A percentile compares a stretch with the other conserved stretches of the same genome.
Conservation (phyloP, 75 land plant species). For the Cupressus sempervirens region DNA sequence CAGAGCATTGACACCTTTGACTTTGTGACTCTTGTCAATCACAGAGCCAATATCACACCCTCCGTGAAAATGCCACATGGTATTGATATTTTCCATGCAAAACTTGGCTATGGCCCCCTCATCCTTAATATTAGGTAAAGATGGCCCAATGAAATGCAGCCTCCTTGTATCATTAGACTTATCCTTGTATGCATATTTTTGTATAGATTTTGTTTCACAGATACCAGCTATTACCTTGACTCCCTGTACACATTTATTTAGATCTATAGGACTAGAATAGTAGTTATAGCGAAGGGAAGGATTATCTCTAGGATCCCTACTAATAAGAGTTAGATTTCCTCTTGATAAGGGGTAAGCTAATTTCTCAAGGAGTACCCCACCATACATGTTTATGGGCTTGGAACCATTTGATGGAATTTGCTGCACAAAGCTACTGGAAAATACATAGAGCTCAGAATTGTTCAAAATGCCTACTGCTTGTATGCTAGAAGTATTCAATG, state of each 20-base stretch:
- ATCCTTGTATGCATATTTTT: background rate
- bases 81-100: background rate
- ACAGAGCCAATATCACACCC: slow-evolving; percentile 13
- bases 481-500: slow-evolving; percentile 49
- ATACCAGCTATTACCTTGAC: slow-evolving; percentile 30
- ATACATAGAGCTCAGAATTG: slow-evolving; percentile 45
- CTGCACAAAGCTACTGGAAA: slow-evolving; percentile 46
- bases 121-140: background rate
- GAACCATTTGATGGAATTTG: background rate
- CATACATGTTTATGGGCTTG: background rate
- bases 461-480: slow-evolving; percentile 67
- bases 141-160: background rate
- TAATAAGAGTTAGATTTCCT: slow-evolving; percentile 54
- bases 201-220: background rate
- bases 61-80: slow-evolving; percentile 20
- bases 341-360: slow-evolving; percentile 61
- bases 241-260: slow-evolving; percentile 59
- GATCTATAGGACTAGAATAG: slow-evolving; percentile 56
- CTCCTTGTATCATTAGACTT: background rate
- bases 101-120: background rate
- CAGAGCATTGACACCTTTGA: slow-evolving; percentile 1
- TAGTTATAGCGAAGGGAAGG: slow-evolving; percentile 84
- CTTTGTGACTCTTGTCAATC: background rate
- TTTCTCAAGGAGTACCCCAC: slow-evolving; percentile 39
- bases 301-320: slow-evolving; percentile 51